These are phyloP conservation scores for Rhododendron ovatum DNA, from an alignment of 148 eudicot genomes.

Conservation along the genomic window DNA sequence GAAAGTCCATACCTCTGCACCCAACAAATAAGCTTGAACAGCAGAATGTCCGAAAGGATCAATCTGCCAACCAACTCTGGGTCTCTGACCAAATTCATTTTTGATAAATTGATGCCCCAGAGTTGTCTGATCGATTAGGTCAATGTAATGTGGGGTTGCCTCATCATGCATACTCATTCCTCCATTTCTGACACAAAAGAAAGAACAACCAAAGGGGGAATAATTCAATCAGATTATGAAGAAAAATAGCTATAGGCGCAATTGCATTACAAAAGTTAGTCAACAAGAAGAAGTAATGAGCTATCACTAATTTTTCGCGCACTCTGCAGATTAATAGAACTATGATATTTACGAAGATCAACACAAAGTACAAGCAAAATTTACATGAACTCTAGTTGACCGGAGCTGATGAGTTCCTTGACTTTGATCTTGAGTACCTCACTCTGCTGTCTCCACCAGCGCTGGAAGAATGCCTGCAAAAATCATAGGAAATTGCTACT, in stretches of 20 bases:
- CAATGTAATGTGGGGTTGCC: constrained; percentile 75
- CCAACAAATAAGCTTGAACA: constrained; percentile 79
- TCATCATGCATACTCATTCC: constrained; percentile 90
- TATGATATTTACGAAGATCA: not conserved
- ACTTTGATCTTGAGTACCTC: constrained; percentile 48
- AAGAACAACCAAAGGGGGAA: not conserved
- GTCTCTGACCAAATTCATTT: constrained; percentile 52
- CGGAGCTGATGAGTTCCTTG: constrained; percentile 59
- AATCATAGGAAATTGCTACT: not conserved
- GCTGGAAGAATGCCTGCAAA: constrained; percentile 69
- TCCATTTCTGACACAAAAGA: constrained; percentile 50
- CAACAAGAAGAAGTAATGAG: not conserved
- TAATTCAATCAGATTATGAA: not conserved
- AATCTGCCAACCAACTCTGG: constrained; percentile 86
- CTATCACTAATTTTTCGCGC: not conserved
- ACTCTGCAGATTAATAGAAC: not conserved
- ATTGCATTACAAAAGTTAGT: not conserved
- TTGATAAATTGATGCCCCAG: constrained; percentile 65
- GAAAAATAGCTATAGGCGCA: not conserved
- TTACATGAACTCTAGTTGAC: constrained; percentile 81
- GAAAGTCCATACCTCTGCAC: constrained; percentile 57
- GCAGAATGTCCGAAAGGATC: constrained; percentile 91
- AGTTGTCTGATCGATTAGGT: constrained; percentile 76
- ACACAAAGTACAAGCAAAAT: not conserved
- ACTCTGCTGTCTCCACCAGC: constrained; percentile 81